phyloP scores from a whole-genome alignment of 2,329 filamentous ascomycete species.

The Penicillium occitanis region DNA sequence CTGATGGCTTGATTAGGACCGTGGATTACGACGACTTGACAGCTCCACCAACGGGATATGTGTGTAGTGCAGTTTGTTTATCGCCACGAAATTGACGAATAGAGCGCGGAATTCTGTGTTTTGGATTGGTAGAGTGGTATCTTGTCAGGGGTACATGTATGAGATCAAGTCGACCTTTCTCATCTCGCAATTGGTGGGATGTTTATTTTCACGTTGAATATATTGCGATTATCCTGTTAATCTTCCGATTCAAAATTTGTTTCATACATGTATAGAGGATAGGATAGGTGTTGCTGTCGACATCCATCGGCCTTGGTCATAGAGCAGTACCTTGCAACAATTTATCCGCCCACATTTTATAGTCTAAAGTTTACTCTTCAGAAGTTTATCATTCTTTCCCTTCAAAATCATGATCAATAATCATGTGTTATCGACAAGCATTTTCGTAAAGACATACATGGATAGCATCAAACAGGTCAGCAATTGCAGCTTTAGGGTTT shows the following conservation, averaged over 20 bases:
- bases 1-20: neutral
- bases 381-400: neutral
- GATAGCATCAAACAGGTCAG: neutral
- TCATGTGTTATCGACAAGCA: neutral
- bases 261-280: neutral
- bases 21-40: neutral
- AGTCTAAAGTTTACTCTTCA: neutral
- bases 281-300: neutral
- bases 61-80: neutral
- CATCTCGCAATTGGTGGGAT: neutral
- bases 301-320: neutral
- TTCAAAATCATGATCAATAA: neutral
- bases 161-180: neutral
- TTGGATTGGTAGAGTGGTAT: neutral
- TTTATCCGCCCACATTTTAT: neutral
- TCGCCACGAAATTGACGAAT: neutral
- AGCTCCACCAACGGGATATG: neutral
- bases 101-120: neutral
- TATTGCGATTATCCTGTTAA: neutral
- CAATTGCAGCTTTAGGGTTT: neutral
- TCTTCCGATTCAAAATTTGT: neutral
- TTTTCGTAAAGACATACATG: neutral
- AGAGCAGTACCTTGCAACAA: neutral
- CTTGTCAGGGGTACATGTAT: neutral
- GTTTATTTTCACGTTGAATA: neutral